Conservation (phyloP, 2,329 filamentous ascomycete genomes). For the Trichophyton benhamiae region DNA sequence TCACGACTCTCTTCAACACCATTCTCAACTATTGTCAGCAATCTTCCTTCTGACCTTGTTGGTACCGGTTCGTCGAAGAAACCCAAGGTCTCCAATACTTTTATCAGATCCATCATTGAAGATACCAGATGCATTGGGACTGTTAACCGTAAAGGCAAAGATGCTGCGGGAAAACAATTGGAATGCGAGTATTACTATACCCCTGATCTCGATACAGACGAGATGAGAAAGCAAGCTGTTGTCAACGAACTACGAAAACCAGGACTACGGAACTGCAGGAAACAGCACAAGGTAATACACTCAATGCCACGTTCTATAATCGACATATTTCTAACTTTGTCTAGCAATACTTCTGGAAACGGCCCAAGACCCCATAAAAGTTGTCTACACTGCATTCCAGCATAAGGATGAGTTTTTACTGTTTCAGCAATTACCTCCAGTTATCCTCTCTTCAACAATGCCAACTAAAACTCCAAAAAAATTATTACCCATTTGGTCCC, state of each 20-base stretch:
- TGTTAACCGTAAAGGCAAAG: conserved; percentile 82
- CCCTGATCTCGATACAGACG: conserved; percentile 71
- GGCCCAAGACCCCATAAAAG: conserved; percentile 36
- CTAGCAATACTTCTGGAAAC: conserved; percentile 62
- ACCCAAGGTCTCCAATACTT: conserved; percentile 39
- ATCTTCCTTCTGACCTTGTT: conserved; percentile 55
- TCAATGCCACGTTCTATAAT: conserved; percentile 2
- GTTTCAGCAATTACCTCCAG: background rate
- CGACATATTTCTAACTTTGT: conserved; percentile 5
- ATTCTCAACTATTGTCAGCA: conserved; percentile 74
- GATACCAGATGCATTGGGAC: conserved; percentile 69
- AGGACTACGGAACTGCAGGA: conserved; percentile 76
- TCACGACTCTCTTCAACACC: conserved; percentile 86
- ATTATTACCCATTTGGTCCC: background rate
- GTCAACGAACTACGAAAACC: conserved; percentile 79
- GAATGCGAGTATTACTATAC: conserved; percentile 98
- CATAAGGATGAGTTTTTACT: background rate
- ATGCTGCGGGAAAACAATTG: conserved; percentile 81
- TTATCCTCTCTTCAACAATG: background rate
- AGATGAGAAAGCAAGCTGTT: conserved; percentile 65
- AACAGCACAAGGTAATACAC: conserved; percentile 80
- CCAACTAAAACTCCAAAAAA: background rate
- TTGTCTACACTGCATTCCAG: background rate
- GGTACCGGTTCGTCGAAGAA: conserved; percentile 40
- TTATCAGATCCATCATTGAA: conserved; percentile 61